Base-by-base conservation (phyloP, 139 green algal genomes). In the Chloropicon primus region DNA sequence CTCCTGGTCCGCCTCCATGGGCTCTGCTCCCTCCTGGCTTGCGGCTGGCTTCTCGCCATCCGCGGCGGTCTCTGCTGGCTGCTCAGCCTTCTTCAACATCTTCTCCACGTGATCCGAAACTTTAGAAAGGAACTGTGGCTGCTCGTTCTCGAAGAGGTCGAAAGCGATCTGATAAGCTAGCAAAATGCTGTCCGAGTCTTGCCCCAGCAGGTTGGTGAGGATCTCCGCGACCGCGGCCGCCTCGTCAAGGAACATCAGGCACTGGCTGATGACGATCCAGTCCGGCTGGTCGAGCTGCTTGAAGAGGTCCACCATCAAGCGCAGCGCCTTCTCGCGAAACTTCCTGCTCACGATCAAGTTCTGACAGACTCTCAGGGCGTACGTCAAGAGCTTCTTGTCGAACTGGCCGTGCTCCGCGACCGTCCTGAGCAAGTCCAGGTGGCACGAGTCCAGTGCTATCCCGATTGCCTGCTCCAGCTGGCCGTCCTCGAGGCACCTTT, bases 91-190 rank as follows among this genome's bases (percentile, higher is more conserved):
- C 72, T 74, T 76, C 10, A 24, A 21, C 22, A 23, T 26, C 2
- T 22, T 27, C 2, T 81, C 72, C 17, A 89, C 26, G 27, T 54
- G 26, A 22, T 74, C 62, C 24, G 71, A 22, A 21, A 96, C 91
- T 71, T 86, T 83, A 10, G 86, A 75, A 41, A 96, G 81, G 80
- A 99, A 98, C 17, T 87, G 88, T 81, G 96, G 93, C 83, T 94
- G 85, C 81, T 99, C 93, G 29, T 93, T 94, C 82, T 97, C 95
- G 72, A 96, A 93, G 24, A 98, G 87, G 86, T 98, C 92, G 75
- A 98, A 98, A 2, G 84, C 91, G n/a, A 98, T 87, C 85, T 99
- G 95, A 79, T 97, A 97, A 1, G 94, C 92, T 80, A 98, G 73
- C 72, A 98, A 84, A 27, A 81, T 77, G 2, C 94, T 84, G 17